phyloP scores from a whole-genome alignment of 2,329 filamentous ascomycete species.

The Byssochlamys sp. region DNA sequence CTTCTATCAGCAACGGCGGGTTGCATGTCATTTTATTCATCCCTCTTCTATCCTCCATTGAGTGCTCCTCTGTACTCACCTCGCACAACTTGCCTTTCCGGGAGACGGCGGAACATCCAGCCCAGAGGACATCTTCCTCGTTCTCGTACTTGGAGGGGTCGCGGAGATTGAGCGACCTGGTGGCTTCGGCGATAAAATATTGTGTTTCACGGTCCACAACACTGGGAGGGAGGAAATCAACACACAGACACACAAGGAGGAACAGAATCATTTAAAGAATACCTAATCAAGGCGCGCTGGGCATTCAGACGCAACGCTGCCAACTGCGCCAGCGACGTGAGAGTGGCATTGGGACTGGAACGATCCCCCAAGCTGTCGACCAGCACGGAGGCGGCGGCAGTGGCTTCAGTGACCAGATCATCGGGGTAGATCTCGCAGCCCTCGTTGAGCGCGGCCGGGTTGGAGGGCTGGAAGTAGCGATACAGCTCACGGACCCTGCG shows the following conservation, averaged over 20 bases:
- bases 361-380: slow-evolving; percentile 16
- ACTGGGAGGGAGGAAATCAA: slow-evolving; percentile 8
- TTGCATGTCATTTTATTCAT: not conserved
- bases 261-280: not conserved
- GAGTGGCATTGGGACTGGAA: slow-evolving; percentile 23
- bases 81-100: slow-evolving; percentile 25
- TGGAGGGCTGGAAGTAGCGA: slow-evolving; percentile 29
- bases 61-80: slow-evolving; percentile 14
- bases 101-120: slow-evolving; percentile 22
- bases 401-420: slow-evolving; percentile 5
- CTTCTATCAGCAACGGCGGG: not conserved
- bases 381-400: slow-evolving; percentile 2
- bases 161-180: slow-evolving; percentile 31
- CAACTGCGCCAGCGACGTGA: slow-evolving; percentile 28
- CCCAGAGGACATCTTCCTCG: slow-evolving; percentile 19
- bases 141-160: slow-evolving; percentile 24
- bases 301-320: slow-evolving; percentile 26
- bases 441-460: slow-evolving; percentile 12
- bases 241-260: not conserved
- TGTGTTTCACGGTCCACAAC: slow-evolving; percentile 41
- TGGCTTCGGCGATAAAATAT: slow-evolving; percentile 45
- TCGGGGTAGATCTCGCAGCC: slow-evolving; percentile 11
- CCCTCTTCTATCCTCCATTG: not conserved
- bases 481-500: slow-evolving; percentile 31
- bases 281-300: slow-evolving; percentile 32